Evolutionary conservation across 768 basidiomycete species (phyloP), one percentile per base, ranked within the genome.

Genomic region (Postia placenta): DNA sequence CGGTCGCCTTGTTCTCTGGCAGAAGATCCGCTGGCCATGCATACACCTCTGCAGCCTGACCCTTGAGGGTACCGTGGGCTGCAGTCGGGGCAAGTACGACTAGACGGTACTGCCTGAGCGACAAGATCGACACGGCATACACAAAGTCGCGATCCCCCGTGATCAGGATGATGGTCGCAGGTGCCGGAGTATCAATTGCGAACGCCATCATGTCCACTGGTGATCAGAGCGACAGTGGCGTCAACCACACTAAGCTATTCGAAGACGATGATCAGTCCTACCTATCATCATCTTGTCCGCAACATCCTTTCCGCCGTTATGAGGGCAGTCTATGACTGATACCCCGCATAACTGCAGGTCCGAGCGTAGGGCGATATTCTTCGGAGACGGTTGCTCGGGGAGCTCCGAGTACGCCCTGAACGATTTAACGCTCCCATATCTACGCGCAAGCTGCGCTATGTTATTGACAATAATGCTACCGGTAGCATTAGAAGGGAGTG

Each of bases 81-180:
- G 14, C 15, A 7, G 25, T 24, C 1, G 54, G 57, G 15, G 74
- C 73, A 37, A 70, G 69, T 7, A 60, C 35, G 4, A 60, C 40
- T 19, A 60, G 20, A 15, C 37, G 53, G 33, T 56, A 57, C 14
- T 51, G 42, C 11, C 57, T 46, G 9, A 56, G 49, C 2, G 40
- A 23, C 7, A 60, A 42, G 12, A 49, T 48, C 22, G 54, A 55
- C 22, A 83, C 63, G n/a, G 78, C 77, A 58, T 85, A 87, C 3
- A 78, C 75, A 55, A 84, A 78, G 61, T 86, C 83, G 37, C 81
- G 72, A 63, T 87, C 82, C 15, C 78, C 80, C 0, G 83, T 74
- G 56, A 87, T 80, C 30, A 87, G 67, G 41, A 85, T 64, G 56
- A 84, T 65, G 14, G 81, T 83, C 23, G 74, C 58, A 49, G 76